A percentile compares a stretch with the other conserved stretches of the same genome.
Evolutionary conservation across 2,329 filamentous ascomycete genomes (phyloP).

Genomic region (Pseudocercospora crystallina): DNA sequence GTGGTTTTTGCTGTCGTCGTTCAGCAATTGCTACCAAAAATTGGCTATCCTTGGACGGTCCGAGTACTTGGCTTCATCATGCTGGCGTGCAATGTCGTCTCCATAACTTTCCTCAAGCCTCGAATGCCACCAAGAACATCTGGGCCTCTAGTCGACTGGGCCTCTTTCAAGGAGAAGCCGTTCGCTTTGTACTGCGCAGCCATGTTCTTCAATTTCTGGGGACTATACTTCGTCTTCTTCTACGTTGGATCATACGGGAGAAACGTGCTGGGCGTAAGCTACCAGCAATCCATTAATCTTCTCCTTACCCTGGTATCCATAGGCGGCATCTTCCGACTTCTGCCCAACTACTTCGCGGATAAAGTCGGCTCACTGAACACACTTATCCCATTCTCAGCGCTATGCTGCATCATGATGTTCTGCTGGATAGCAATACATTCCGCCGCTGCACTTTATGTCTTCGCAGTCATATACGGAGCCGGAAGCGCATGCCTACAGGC

Average conservation of each 20-base stretch:
- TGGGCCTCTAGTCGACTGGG: conserved; percentile 44
- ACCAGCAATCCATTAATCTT: conserved; percentile 53
- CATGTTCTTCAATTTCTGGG: conserved; percentile 50
- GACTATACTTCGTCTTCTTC: conserved; percentile 47
- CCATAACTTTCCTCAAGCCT: conserved; percentile 33
- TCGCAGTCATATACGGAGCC: conserved; percentile 47
- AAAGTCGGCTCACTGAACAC: conserved; percentile 57
- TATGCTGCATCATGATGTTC: conserved; percentile 52
- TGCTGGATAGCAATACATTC: conserved; percentile 56
- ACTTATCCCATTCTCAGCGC: conserved; percentile 51
- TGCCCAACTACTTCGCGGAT: conserved; percentile 57
- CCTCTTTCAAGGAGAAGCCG: conserved; percentile 42
- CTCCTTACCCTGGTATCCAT: conserved; percentile 59
- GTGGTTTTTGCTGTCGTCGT: conserved; percentile 55
- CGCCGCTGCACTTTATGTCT: conserved; percentile 41
- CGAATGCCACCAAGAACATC: conserved; percentile 45
- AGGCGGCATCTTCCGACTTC: conserved; percentile 55
- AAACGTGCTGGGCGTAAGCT: conserved; percentile 44
- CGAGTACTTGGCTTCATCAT: conserved; percentile 53
- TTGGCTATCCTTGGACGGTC: conserved; percentile 59
- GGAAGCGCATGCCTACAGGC: conserved; percentile 47
- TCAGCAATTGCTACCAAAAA: conserved; percentile 46
- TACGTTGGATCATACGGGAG: conserved; percentile 44
- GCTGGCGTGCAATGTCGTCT: conserved; percentile 31
- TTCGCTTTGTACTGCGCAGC: conserved; percentile 44